Conservation (phyloP, 345 rosid genomes). For the Lepidium didymum region DNA sequence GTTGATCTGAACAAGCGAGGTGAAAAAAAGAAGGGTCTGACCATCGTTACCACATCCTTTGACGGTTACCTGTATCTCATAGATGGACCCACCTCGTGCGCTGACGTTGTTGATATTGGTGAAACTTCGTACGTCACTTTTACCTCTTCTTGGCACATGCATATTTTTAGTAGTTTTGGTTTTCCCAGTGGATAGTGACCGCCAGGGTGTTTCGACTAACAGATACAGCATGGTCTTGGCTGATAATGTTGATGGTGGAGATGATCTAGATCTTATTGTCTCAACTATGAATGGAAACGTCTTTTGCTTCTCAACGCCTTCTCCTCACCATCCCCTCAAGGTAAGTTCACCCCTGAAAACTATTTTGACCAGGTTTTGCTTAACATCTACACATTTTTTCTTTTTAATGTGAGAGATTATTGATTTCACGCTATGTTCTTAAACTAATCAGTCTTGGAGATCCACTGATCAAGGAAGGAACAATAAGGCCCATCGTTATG, state of each 20-base stretch:
- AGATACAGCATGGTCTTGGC: constrained; percentile 98
- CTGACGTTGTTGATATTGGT: constrained; percentile 96
- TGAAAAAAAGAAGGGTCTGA: constrained; percentile 79
- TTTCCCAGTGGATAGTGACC: background rate
- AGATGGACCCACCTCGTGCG: constrained; percentile 95
- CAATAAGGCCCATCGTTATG: constrained; percentile 57
- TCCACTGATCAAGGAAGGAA: constrained; percentile 90
- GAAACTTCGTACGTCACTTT: constrained; percentile 84
- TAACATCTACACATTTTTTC: background rate
- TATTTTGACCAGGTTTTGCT: background rate
- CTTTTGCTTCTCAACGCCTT: constrained; percentile 95
- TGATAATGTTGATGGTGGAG: constrained; percentile 98
- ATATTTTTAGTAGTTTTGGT: background rate
- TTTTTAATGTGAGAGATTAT: constrained; percentile 52
- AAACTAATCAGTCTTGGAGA: constrained; percentile 86
- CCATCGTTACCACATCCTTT: constrained; percentile 87
- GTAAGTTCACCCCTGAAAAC: constrained; percentile 34
- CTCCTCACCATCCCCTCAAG: constrained; percentile 97
- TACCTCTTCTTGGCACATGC: constrained; percentile 1
- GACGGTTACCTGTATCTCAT: constrained; percentile 96
- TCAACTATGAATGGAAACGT: constrained; percentile 98
- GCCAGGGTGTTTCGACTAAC: constrained; percentile 19
- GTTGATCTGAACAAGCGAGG: constrained; percentile 76
- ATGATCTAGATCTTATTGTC: constrained; percentile 96
- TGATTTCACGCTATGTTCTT: constrained; percentile 12